These are phyloP conservation scores for Cornus kousa DNA, from an alignment of 148 eudicot genomes.

Conservation along the genomic window DNA sequence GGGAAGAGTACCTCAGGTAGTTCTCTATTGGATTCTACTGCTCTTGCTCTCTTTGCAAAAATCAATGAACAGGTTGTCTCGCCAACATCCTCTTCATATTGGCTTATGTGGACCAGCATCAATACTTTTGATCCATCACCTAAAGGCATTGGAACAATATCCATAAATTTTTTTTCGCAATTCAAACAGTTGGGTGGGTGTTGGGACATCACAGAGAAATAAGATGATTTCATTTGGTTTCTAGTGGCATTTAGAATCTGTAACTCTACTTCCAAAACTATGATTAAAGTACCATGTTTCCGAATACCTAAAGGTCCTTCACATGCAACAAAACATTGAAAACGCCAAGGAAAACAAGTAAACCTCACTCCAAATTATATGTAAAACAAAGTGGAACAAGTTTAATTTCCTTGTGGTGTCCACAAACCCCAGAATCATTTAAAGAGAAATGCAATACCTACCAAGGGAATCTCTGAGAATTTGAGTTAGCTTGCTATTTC, in stretches of 20 bases:
- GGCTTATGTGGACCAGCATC: conserved; percentile 72
- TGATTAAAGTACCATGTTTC: not conserved
- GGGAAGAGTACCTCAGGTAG: conserved; percentile 30
- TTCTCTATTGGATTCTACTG: conserved; percentile 51
- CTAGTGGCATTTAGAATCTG: not conserved
- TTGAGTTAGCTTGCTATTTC: conserved; percentile 78
- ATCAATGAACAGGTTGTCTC: conserved; percentile 65
- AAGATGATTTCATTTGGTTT: not conserved
- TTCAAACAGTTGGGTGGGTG: not conserved
- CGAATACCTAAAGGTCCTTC: not conserved
- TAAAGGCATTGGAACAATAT: conserved; percentile 18
- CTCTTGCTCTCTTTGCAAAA: conserved; percentile 70
- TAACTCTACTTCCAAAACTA: not conserved
- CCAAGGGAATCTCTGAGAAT: conserved; percentile 71
- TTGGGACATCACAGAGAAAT: not conserved
- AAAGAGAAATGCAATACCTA: conserved; percentile 18
- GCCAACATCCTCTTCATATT: conserved; percentile 55
- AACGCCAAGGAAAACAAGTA: not conserved
- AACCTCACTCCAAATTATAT: not conserved
- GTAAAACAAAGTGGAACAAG: not conserved
- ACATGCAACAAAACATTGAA: not conserved
- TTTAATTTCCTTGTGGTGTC: not conserved
- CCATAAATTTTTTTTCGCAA: not conserved
- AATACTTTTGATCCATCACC: conserved; percentile 66
- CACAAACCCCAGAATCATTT: not conserved